Conservation (phyloP, 345 rosid species). For the Camelina laxa region DNA sequence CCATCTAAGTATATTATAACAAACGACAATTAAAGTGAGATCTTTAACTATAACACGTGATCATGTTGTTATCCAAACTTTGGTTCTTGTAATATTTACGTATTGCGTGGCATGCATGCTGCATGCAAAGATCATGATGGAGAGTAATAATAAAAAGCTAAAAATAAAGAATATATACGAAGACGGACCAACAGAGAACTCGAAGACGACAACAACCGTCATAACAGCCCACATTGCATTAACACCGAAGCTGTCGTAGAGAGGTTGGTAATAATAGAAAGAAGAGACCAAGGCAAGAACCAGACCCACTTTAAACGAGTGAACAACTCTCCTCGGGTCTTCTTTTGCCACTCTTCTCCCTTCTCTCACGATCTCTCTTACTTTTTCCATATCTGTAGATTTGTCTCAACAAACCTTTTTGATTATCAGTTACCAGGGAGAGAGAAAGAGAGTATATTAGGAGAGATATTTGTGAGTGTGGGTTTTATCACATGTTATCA, state of each 20-base stretch:
- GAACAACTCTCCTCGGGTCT: constrained; percentile 70
- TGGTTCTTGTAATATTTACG: background rate
- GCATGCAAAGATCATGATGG: constrained; percentile 14
- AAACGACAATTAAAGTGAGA: background rate
- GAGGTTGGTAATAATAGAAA: constrained; percentile 64
- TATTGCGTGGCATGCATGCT: constrained; percentile 24
- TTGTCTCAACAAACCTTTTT: background rate
- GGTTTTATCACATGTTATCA: constrained; percentile 31
- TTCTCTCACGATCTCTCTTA: constrained; percentile 26
- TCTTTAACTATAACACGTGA: background rate
- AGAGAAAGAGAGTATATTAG: background rate
- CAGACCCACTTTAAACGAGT: constrained; percentile 74
- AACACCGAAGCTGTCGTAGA: constrained; percentile 65
- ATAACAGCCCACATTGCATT: constrained; percentile 86
- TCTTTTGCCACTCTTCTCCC: constrained; percentile 58
- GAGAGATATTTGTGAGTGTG: constrained; percentile 14
- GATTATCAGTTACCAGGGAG: background rate
- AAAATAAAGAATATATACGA: background rate
- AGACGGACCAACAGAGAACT: constrained; percentile 75
- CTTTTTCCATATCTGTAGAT: constrained; percentile 37
- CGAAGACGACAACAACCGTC: constrained; percentile 83
- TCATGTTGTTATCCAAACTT: constrained; percentile 2
- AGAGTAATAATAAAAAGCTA: background rate
- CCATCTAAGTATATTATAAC: background rate
- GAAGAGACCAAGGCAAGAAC: constrained; percentile 68